These are phyloP conservation scores for Cylindrotheca fusiformis DNA, from an alignment of 108 stramenopile species.

Conservation along the genomic window DNA sequence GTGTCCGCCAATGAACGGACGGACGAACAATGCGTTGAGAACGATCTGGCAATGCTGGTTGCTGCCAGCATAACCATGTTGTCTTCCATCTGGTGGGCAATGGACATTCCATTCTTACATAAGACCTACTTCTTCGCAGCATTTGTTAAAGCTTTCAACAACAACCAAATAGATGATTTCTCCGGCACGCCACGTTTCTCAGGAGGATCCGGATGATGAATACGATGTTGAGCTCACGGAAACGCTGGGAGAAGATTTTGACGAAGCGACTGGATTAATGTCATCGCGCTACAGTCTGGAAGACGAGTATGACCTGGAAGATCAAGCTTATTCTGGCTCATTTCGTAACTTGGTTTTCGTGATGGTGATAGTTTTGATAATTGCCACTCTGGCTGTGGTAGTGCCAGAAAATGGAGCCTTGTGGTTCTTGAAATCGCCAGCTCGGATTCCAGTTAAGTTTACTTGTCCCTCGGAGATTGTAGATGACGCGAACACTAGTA, in stretches of 20 bases:
- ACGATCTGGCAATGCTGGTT: too few relatives aligned
- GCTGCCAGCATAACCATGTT: too few relatives aligned
- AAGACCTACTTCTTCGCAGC: too few relatives aligned
- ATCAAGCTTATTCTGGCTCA: not conserved
- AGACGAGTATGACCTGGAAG: not conserved
- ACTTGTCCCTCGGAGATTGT: not conserved
- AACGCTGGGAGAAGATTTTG: not conserved
- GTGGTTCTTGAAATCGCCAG: constrained; percentile 11
- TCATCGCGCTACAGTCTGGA: not conserved
- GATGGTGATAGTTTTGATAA: constrained; percentile 8
- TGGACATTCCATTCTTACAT: too few relatives aligned
- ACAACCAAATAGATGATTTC: not conserved
- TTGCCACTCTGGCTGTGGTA: constrained; percentile 14
- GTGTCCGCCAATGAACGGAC: too few relatives aligned
- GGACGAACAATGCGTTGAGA: too few relatives aligned
- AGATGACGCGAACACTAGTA: constrained; percentile 1
- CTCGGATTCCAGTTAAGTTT: constrained; percentile 14
- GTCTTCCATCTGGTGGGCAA: too few relatives aligned
- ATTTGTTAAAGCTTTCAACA: too few relatives aligned
- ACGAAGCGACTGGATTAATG: not conserved
- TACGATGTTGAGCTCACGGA: not conserved
- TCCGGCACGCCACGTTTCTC: not conserved
- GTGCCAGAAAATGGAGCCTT: constrained; percentile 6
- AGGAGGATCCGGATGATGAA: constrained; percentile 17
- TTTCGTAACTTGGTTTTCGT: constrained; percentile 11